Percentiles rank a stretch among this genome's conserved stretches.
Evolutionary conservation across 169 alveolate species (phyloP).

Genomic region (Eimeria zaria): DNA sequence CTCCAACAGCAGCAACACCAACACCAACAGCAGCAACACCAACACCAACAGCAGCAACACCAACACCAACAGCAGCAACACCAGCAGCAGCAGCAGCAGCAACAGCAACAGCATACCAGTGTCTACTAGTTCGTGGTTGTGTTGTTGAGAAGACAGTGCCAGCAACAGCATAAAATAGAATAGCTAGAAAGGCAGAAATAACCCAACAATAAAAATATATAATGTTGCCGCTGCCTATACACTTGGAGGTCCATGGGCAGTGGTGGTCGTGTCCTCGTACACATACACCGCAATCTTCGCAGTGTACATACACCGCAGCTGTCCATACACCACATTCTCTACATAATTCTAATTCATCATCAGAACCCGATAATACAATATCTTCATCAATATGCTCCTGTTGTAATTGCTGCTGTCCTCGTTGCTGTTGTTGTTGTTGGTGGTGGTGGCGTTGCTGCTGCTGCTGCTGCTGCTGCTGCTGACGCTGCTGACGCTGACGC

Average conservation of each 20-base stretch:
- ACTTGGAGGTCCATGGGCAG: slow-evolving; percentile 95
- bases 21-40: background rate
- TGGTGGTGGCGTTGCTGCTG: no score
- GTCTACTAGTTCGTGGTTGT: background rate
- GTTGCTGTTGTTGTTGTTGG: no score
- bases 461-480: slow-evolving; percentile 44
- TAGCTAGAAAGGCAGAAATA: background rate
- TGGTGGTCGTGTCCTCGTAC: slow-evolving; percentile 93
- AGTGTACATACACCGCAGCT: slow-evolving; percentile 73
- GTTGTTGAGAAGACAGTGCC: slow-evolving; percentile 26
- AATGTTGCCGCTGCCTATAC: slow-evolving; percentile 91
- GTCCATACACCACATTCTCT: slow-evolving; percentile 13
- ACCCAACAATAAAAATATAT: slow-evolving; percentile 85
- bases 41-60: background rate
- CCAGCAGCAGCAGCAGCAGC: slow-evolving; percentile 43
- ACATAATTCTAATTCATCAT: background rate
- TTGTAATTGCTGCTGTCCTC: background rate
- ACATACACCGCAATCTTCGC: slow-evolving; percentile 91
- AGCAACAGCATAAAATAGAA: slow-evolving; percentile 65
- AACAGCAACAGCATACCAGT: background rate
- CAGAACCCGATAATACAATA: background rate
- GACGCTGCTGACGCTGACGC: no score
- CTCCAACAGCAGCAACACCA: slow-evolving; percentile 19
- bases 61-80: slow-evolving; percentile 16
- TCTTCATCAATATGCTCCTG: background rate